Evolutionary conservation across 2,329 filamentous ascomycete species (phyloP).

Genomic region (Drechslerella stenobrocha): DNA sequence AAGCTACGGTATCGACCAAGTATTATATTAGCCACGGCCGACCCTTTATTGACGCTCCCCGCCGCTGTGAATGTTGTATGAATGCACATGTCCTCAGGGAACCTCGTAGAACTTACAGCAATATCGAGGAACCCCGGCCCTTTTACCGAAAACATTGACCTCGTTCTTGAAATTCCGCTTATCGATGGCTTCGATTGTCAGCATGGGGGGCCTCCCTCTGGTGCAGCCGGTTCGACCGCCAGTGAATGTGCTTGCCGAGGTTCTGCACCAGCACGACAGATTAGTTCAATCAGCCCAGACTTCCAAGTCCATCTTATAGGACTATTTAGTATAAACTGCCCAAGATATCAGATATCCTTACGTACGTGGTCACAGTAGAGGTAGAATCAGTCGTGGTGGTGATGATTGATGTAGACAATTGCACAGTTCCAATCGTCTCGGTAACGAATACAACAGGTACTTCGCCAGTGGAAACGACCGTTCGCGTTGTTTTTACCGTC

Average conservation of each 20-base stretch:
- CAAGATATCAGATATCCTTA: too few species aligned
- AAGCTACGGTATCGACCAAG: conserved; percentile 1
- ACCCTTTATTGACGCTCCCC: too few species aligned
- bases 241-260: conserved; percentile 7
- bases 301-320: too few species aligned
- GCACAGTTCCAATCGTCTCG: conserved; percentile 6
- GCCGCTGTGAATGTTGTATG: too few species aligned
- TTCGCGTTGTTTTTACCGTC: conserved; percentile 5
- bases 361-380: conserved; percentile 9
- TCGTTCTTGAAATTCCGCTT: background rate
- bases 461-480: background rate
- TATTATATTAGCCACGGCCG: background rate
- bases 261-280: too few species aligned
- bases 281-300: too few species aligned
- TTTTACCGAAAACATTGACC: conserved; percentile 9
- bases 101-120: conserved; percentile 22
- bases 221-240: background rate
- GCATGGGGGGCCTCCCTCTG: background rate
- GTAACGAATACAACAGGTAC: conserved; percentile 1
- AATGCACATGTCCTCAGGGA: too few species aligned
- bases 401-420: conserved; percentile 5
- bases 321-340: too few species aligned
- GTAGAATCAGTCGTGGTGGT: conserved; percentile 5
- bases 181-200: background rate
- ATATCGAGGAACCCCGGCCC: conserved; percentile 17